These are phyloP conservation scores for Symbiodinium pilosum DNA, from an alignment of 73 alveolate species.

Conservation along the genomic window DNA sequence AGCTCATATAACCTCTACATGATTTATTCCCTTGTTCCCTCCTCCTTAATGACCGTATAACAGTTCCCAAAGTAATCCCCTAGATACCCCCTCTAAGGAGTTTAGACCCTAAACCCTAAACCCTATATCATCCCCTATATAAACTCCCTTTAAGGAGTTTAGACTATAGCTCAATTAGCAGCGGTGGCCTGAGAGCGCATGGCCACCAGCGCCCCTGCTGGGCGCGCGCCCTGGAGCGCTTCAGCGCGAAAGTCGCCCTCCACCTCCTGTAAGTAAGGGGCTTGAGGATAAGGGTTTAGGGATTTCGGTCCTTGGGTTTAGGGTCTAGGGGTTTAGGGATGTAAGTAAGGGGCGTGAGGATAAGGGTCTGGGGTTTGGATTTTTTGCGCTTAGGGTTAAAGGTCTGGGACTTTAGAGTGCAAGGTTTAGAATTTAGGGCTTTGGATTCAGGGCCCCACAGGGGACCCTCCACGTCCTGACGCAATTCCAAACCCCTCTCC, in stretches of 20 bases:
- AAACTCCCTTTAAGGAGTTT: neutral
- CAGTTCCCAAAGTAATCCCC: no score
- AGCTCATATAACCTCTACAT: no score
- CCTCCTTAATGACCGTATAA: no score
- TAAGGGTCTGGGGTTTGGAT: neutral
- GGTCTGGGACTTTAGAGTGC: neutral
- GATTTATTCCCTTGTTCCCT: no score
- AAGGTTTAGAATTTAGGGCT: neutral
- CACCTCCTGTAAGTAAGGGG: conserved; percentile 16
- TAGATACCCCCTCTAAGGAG: neutral
- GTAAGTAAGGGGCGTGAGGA: neutral
- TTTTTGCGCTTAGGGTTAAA: neutral
- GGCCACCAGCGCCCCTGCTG: conserved; percentile 57
- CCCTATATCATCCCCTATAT: no score
- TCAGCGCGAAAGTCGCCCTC: conserved; percentile 15
- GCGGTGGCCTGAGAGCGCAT: conserved; percentile 13
- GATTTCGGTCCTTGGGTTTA: neutral
- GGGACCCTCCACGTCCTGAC: no score
- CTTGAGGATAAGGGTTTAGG: neutral
- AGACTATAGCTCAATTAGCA: no score
- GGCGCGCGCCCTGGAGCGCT: conserved; percentile 55
- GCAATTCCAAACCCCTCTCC: no score
- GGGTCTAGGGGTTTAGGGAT: neutral
- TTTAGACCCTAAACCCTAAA: neutral
- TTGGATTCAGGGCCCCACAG: neutral